A percentile compares a stretch with the other conserved stretches of the same genome.
Evolutionary conservation across 2,329 filamentous ascomycete genomes (phyloP).

Genomic region (Aspergillus sp.): DNA sequence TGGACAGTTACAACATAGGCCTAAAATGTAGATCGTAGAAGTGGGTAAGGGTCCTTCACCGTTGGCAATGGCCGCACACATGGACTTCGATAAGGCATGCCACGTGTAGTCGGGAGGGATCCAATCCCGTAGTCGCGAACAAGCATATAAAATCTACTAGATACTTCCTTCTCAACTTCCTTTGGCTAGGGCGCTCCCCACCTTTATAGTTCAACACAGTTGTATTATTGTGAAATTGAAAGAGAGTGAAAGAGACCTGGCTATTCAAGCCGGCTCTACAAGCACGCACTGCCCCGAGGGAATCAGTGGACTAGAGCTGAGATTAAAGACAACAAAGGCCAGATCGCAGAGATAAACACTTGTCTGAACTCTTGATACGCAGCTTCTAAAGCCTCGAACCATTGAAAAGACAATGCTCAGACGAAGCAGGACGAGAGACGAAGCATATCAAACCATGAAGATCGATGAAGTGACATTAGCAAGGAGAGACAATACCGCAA

Average conservation of each 20-base stretch:
- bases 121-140: too few species aligned
- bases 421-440: conserved; percentile 19
- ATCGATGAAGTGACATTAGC: not conserved
- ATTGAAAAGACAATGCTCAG: conserved; percentile 12
- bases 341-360: conserved; percentile 18
- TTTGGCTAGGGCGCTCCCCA: too few species aligned
- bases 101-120: too few species aligned
- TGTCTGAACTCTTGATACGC: conserved; percentile 22
- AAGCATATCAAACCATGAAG: conserved; percentile 8
- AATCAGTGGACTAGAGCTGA: conserved; percentile 14
- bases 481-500: too few species aligned
- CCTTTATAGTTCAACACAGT: not conserved
- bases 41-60: too few species aligned
- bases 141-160: too few species aligned
- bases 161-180: too few species aligned
- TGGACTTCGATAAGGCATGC: too few species aligned
- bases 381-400: conserved; percentile 26
- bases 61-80: too few species aligned
- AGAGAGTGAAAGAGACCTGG: not conserved
- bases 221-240: not conserved
- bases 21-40: too few species aligned
- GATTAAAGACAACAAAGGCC: conserved; percentile 11
- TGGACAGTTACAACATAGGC: too few species aligned
- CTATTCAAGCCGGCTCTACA: not conserved
- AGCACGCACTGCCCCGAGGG: not conserved